phyloP scores from a whole-genome alignment of 192 early-diverging fungal species.

The Diversispora epigaea region DNA sequence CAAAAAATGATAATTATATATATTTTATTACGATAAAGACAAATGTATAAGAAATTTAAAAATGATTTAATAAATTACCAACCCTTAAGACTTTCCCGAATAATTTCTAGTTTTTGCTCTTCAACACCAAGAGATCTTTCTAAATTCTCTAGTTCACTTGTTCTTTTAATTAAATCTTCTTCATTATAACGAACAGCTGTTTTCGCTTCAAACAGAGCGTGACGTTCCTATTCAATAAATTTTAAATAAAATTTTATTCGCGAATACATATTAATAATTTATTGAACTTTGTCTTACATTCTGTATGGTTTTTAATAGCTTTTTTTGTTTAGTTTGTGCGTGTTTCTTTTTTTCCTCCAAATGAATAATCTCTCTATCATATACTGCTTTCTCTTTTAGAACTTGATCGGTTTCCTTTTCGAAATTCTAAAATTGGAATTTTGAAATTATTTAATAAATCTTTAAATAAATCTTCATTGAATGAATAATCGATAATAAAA shows the following conservation, averaged over 20 bases:
- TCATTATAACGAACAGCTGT: constrained; percentile 71
- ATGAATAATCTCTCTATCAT: constrained; percentile 81
- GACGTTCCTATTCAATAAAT: constrained; percentile 48
- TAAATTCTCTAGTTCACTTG: constrained; percentile 60
- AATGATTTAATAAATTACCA: not conserved
- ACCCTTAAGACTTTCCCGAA: constrained; percentile 69
- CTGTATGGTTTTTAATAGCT: constrained; percentile 66
- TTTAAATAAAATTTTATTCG: not conserved
- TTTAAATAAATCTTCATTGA: not conserved
- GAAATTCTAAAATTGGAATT: constrained; percentile 36
- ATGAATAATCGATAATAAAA: not conserved
- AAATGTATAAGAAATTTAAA: not conserved
- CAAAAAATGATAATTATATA: not conserved
- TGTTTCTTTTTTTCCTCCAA: constrained; percentile 85
- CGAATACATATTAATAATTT: not conserved
- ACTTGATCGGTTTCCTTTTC: constrained; percentile 60
- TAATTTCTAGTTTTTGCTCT: constrained; percentile 71
- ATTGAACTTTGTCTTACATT: constrained; percentile 38
- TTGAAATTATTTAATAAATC: not conserved
- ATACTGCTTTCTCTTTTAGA: constrained; percentile 58
- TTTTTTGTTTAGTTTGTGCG: constrained; percentile 75
- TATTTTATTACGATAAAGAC: not conserved
- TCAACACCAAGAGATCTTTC: constrained; percentile 64
- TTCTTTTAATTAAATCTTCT: constrained; percentile 56
- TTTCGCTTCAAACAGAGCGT: constrained; percentile 58